These are phyloP conservation scores for Cercophora newfieldiana DNA, from an alignment of 495 filamentous ascomycete genomes.

Conservation along the genomic window DNA sequence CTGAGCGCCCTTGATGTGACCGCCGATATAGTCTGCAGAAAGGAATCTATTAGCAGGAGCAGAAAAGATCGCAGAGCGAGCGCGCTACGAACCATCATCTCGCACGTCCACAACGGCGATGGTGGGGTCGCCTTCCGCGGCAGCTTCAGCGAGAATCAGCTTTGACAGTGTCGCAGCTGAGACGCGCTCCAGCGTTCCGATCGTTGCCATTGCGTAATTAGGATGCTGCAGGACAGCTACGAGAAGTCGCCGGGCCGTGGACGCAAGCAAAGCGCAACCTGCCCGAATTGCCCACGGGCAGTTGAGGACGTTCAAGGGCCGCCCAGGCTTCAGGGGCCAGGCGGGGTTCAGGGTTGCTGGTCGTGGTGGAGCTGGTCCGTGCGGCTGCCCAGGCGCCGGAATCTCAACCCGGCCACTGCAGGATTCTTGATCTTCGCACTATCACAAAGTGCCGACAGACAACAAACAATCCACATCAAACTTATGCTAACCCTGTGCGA, in stretches of 20 bases:
- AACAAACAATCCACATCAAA: no score
- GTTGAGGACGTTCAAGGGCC: background rate
- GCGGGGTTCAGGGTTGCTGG: background rate
- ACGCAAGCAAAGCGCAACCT: background rate
- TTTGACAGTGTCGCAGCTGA: conserved; percentile 62
- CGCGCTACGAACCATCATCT: conserved; percentile 62
- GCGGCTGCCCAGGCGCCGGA: background rate
- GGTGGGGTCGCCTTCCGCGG: conserved; percentile 23
- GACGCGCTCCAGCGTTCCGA: conserved; percentile 65
- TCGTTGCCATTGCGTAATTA: conserved; percentile 38
- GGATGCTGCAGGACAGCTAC: background rate
- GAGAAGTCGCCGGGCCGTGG: background rate
- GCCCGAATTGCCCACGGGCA: background rate
- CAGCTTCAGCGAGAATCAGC: conserved; percentile 42
- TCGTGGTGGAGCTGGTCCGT: background rate
- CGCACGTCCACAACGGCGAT: conserved; percentile 87
- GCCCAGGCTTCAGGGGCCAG: no score
- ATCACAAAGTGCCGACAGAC: no score
- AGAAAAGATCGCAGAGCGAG: background rate
- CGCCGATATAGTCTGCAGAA: conserved; percentile 77
- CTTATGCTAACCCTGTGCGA: no score
- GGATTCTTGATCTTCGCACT: background rate
- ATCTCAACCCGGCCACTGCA: background rate
- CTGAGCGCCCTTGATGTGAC: conserved; percentile 76
- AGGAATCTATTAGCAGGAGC: background rate